Evolutionary conservation across 257 asterid species (phyloP), one percentile per base, ranked within the genome.

Genomic region (Forsythia suspensa): DNA sequence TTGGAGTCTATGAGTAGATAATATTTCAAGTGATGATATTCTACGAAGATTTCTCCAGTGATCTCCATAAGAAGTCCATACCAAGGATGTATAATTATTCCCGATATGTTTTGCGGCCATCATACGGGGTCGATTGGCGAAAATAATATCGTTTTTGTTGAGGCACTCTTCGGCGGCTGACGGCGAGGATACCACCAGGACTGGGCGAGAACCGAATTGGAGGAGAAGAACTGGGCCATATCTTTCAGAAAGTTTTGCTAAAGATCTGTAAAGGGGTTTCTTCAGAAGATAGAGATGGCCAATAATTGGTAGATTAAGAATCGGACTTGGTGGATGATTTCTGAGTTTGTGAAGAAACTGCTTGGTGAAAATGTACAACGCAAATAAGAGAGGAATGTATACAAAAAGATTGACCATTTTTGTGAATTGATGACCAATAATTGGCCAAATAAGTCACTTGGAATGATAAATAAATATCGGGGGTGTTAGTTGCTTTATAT

Each of bases 21-120:
- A 75, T 20, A 90, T 59, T 5, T 90, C 87, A 21, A 76, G 13
- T 3, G 84, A 75, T 2, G 88, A 81, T 8, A 87, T 80, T 52
- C 76, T 73, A 2, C 87, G 77, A 18, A 85, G 78, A 10, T 85
- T 87, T 43, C 92, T 82, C 91, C 89, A 89, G 73, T 85, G 85
- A 3, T 82, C 69, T 15, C 91, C 93, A 41, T 89, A 89, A 0
- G 93, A 73, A 5, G 84, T 55, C 94, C 92, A 89, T 3, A 63
- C 71, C 3, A 87, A 65, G 24, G 61, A 72, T 6, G 89, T 83
- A 4, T 77, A 87, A 18, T 86, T 80, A 43, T 83, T 79, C 8
- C 92, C 90, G 3, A 84, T 75, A 75, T 79, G 72, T 46, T 89
- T 87, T n/a, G 88, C 92, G 21, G 72, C 71, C 1, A 87, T 81